These are phyloP conservation scores for Brassica carinata DNA, from an alignment of 345 rosid species.

Conservation along the genomic window DNA sequence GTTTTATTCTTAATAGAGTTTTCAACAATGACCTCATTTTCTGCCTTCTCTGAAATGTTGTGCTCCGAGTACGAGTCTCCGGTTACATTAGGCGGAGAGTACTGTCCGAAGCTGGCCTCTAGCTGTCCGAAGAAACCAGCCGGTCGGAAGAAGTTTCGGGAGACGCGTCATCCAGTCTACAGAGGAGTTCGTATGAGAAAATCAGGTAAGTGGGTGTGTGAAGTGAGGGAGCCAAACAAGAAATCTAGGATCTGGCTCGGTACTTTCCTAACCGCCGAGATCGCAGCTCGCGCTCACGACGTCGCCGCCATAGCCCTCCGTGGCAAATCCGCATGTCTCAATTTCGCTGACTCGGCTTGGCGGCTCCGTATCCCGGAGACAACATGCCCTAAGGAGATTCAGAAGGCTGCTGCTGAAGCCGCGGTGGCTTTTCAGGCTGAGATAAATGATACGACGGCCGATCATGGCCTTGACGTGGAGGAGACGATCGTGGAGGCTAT, in stretches of 20 bases:
- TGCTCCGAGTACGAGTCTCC: conserved; percentile 42
- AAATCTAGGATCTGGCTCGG: conserved; percentile 90
- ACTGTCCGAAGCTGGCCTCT: conserved; percentile 51
- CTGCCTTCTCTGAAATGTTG: conserved; percentile 24
- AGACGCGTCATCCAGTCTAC: conserved; percentile 85
- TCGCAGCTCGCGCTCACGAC: conserved; percentile 94
- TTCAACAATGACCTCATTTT: conserved; percentile 24
- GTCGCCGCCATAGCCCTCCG: conserved; percentile 78
- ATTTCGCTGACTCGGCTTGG: conserved; percentile 89
- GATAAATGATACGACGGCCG: not conserved
- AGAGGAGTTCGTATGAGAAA: conserved; percentile 76
- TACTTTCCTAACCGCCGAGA: conserved; percentile 63
- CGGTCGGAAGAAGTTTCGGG: conserved; percentile 81
- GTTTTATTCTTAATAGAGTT: not conserved
- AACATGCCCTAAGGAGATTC: conserved; percentile 58
- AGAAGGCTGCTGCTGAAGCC: conserved; percentile 43
- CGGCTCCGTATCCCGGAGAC: conserved; percentile 69
- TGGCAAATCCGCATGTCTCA: conserved; percentile 75
- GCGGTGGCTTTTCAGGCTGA: conserved; percentile 27
- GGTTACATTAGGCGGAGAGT: conserved; percentile 38
- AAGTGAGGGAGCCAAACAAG: conserved; percentile 84
- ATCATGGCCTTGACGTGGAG: conserved; percentile 6
- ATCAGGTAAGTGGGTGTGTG: conserved; percentile 89
- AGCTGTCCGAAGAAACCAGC: conserved; percentile 73
- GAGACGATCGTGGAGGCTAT: conserved; percentile 3